Evolutionary conservation across 805 yeast species (phyloP).

Genomic region (Sugiyamaella floridensis): DNA sequence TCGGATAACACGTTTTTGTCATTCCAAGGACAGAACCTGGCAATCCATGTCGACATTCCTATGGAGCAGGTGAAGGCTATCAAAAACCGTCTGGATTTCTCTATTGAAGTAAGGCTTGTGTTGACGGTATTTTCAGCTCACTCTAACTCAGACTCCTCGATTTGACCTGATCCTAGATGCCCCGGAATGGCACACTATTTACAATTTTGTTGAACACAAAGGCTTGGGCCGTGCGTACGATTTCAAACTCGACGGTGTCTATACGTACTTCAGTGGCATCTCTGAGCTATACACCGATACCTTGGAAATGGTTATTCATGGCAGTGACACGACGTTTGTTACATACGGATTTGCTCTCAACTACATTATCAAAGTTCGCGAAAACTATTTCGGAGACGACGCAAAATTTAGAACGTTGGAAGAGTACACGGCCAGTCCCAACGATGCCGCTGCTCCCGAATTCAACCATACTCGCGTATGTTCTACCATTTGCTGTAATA

Average conservation of each 20-base stretch:
- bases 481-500: background rate
- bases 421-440: slow-evolving; percentile 50
- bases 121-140: slow-evolving; percentile 31
- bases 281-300: slow-evolving; percentile 67
- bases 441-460: slow-evolving; percentile 8
- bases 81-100: slow-evolving; percentile 47
- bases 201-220: slow-evolving; percentile 56
- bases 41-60: slow-evolving; percentile 50
- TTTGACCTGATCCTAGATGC: slow-evolving; percentile 61
- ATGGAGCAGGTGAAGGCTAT: slow-evolving; percentile 38
- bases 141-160: slow-evolving; percentile 36
- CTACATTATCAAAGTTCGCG: slow-evolving; percentile 67
- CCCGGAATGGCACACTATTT: slow-evolving; percentile 89
- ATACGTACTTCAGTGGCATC: slow-evolving; percentile 50
- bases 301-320: slow-evolving; percentile 54
- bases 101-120: slow-evolving; percentile 19
- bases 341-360: slow-evolving; percentile 75
- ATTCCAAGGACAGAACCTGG: slow-evolving; percentile 55
- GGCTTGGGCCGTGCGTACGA: slow-evolving; percentile 62
- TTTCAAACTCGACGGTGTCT: slow-evolving; percentile 57
- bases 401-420: slow-evolving; percentile 80
- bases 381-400: slow-evolving; percentile 85
- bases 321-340: slow-evolving; percentile 60
- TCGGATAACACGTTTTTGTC: slow-evolving; percentile 72
- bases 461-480: slow-evolving; percentile 11